Conservation (phyloP, 2,329 filamentous ascomycete species). For the Penicillium sp. region DNA sequence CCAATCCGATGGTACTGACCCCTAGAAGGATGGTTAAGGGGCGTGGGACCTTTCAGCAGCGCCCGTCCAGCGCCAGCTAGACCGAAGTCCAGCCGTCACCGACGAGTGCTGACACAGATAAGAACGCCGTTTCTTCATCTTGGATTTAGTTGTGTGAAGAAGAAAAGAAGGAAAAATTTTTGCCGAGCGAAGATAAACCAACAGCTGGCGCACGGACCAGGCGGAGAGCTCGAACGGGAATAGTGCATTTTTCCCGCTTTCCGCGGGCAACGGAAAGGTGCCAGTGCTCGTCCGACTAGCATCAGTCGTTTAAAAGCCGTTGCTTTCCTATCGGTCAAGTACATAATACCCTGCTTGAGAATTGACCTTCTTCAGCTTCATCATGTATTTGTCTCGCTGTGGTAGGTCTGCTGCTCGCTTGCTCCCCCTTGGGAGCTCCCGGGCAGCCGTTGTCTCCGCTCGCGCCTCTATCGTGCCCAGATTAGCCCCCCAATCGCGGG, state of each 20-base stretch:
- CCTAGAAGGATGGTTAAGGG: slow-evolving; percentile 34
- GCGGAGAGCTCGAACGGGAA: slow-evolving; percentile 16
- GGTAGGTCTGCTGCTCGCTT: slow-evolving; percentile 31
- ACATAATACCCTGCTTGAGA: slow-evolving; percentile 9
- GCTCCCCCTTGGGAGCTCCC: slow-evolving; percentile 29
- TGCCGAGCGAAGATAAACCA: slow-evolving; percentile 16
- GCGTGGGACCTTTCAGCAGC: slow-evolving; percentile 38
- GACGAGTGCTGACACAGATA: slow-evolving; percentile 37
- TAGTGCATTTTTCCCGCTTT: slow-evolving; percentile 30
- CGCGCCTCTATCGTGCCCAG: slow-evolving; percentile 21
- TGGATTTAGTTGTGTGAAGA: slow-evolving; percentile 43
- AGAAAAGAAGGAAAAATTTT: slow-evolving; percentile 18
- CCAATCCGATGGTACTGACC: slow-evolving; percentile 36
- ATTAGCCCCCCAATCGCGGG: slow-evolving; percentile 32
- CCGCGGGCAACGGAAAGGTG: slow-evolving; percentile 36
- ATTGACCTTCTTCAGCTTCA: slow-evolving; percentile 11
- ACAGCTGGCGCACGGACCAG: slow-evolving; percentile 17
- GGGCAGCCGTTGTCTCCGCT: slow-evolving; percentile 18
- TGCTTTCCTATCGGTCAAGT: slow-evolving; percentile 21
- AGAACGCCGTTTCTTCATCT: slow-evolving; percentile 38
- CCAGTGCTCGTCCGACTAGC: slow-evolving; percentile 13
- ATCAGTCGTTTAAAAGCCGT: slow-evolving; percentile 17
- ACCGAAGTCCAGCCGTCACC: slow-evolving; percentile 20
- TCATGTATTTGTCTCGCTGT: slow-evolving; percentile 38
- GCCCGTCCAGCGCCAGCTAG: slow-evolving; percentile 32